Conservation (phyloP, 305 asterid species). For the Solanum hybrid region DNA sequence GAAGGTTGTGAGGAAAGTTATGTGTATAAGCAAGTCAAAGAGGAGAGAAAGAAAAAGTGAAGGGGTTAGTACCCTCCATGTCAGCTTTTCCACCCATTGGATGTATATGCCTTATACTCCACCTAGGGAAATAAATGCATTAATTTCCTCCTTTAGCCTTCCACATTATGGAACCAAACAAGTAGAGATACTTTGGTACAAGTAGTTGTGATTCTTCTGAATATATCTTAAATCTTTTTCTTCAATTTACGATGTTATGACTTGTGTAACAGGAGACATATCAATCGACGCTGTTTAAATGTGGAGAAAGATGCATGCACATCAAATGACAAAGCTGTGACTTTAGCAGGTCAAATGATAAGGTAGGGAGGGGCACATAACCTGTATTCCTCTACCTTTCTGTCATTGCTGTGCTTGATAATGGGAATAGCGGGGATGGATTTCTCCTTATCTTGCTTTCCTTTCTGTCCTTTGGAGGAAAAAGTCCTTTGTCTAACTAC, state of each 20-base stretch:
- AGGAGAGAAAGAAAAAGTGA: not conserved
- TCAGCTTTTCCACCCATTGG: not conserved
- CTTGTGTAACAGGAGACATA: slow-evolving; percentile 40
- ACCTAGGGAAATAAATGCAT: not conserved
- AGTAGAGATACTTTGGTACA: not conserved
- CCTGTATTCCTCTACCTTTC: not conserved
- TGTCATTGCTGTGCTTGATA: not conserved
- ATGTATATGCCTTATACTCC: not conserved
- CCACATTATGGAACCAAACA: not conserved
- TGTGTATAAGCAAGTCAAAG: not conserved
- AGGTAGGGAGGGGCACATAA: slow-evolving; percentile 35
- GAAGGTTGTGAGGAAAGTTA: not conserved
- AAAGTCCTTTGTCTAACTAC: not conserved
- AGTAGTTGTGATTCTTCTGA: not conserved
- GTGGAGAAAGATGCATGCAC: slow-evolving; percentile 31
- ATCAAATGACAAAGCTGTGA: slow-evolving; percentile 44
- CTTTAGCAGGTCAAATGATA: slow-evolving; percentile 44
- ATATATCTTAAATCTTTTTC: not conserved
- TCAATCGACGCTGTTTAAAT: slow-evolving; percentile 28
- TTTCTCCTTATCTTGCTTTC: not conserved
- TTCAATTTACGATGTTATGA: not conserved
- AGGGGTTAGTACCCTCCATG: not conserved
- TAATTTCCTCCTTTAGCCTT: not conserved
- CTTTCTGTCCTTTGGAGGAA: not conserved
- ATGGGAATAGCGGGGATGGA: not conserved